A percentile compares a stretch with the other conserved stretches of the same genome.
Conservation (phyloP, 176 grass and related monocot genomes). For the Chrysopogon serrulatus region DNA sequence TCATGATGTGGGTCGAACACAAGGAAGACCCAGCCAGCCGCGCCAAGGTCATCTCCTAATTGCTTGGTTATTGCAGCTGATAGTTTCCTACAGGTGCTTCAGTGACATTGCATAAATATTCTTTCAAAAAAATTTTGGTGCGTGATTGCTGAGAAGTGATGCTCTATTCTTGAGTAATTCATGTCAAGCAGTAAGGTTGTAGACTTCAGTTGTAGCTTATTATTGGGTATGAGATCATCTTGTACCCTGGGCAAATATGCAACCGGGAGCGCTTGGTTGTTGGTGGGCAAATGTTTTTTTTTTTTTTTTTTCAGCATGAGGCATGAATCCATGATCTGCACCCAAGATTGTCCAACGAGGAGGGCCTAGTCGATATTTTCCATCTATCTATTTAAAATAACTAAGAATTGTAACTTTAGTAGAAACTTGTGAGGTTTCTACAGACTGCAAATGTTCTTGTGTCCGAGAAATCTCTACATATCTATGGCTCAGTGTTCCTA, state of each 20-base stretch:
- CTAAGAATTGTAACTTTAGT: not conserved
- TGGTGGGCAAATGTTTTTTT: not conserved
- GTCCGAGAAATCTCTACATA: not conserved
- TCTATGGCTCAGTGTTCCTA: not conserved
- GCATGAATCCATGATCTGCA: too few species aligned
- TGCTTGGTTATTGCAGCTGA: not conserved
- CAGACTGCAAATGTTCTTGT: not conserved
- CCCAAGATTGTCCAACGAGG: not conserved
- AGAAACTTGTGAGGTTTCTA: not conserved
- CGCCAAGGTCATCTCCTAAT: slow-evolving; percentile 53
- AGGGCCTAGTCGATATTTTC: not conserved
- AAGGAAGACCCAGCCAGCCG: slow-evolving; percentile 72
- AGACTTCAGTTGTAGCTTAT: not conserved
- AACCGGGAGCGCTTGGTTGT: not conserved
- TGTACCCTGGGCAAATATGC: not conserved
- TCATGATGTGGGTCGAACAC: slow-evolving; percentile 82
- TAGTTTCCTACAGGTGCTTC: not conserved
- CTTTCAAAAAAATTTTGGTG: not conserved
- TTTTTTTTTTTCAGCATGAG: too few species aligned
- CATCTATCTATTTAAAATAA: too few species aligned
- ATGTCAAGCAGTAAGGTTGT: not conserved
- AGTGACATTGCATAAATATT: not conserved
- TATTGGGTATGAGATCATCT: not conserved
- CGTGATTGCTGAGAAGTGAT: not conserved
- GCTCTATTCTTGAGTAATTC: not conserved